These are phyloP conservation scores for Melaleuca quinquenervia DNA, from an alignment of 345 rosid genomes.

Conservation along the genomic window DNA sequence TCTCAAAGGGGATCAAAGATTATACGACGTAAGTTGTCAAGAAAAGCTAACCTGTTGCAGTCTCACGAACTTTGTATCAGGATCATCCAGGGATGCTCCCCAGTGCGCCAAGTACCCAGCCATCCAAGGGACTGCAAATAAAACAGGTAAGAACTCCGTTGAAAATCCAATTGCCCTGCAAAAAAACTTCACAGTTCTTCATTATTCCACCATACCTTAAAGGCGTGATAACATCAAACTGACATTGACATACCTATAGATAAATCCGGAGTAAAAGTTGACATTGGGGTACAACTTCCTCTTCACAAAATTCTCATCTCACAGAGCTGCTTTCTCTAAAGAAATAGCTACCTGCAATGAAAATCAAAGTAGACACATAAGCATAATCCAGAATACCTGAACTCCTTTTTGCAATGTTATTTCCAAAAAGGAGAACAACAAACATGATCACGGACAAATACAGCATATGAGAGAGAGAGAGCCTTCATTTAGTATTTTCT, in stretches of 20 bases:
- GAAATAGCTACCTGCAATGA: no score
- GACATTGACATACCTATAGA: constrained; percentile 40
- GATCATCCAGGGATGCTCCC: constrained; percentile 93
- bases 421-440: no score
- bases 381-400: no score
- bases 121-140: constrained; percentile 97
- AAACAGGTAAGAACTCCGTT: constrained; percentile 83
- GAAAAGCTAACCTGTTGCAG: constrained; percentile 70
- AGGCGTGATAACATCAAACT: neutral
- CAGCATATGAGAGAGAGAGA: no score
- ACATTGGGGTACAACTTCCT: no score
- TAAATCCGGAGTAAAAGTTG: no score
- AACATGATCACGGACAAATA: no score
- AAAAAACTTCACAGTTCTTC: neutral
- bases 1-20: neutral
- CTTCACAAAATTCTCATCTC: no score
- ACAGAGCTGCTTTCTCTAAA: no score
- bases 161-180: constrained; percentile 98
- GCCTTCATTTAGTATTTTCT: no score
- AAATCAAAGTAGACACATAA: no score
- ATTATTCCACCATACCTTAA: neutral
- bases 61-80: constrained; percentile 96
- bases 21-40: neutral
- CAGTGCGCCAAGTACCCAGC: constrained; percentile 96
- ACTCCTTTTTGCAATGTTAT: no score